Percentiles rank a stretch among this genome's conserved stretches.
Evolutionary conservation across 2,329 filamentous ascomycete species (phyloP).

Genomic region (Ceratocystis eucalypticola): DNA sequence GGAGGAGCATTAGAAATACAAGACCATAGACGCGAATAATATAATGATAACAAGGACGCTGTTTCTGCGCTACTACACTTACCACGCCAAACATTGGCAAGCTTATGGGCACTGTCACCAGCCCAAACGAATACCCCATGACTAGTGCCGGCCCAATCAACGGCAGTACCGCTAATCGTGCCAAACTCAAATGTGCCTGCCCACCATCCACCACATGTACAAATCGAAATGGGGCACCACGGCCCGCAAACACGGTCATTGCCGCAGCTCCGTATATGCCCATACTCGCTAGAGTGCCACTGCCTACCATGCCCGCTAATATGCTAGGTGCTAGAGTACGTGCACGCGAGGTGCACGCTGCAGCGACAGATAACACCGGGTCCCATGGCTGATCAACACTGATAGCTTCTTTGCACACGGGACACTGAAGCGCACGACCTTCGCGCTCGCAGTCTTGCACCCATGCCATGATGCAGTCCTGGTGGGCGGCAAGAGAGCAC

Average conservation of each 20-base stretch:
- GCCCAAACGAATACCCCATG: constrained; percentile 32
- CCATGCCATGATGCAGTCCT: constrained; percentile 81
- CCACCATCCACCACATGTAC: constrained; percentile 25
- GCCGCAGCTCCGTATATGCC: constrained; percentile 41
- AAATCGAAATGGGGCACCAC: constrained; percentile 32
- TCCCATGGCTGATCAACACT: constrained; percentile 62
- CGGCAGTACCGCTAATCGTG: constrained; percentile 28
- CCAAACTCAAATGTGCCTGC: constrained; percentile 18
- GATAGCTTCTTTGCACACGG: constrained; percentile 78
- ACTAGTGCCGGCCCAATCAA: constrained; percentile 36
- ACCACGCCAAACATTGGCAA: constrained; percentile 23
- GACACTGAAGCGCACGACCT: constrained; percentile 60
- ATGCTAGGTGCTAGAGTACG: constrained; percentile 45
- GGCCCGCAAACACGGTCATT: constrained; percentile 40
- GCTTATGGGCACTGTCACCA: constrained; percentile 31
- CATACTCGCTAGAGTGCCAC: constrained; percentile 38
- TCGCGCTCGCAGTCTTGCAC: constrained; percentile 71
- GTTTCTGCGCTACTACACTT: not conserved
- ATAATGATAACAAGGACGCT: not conserved
- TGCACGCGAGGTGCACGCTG: constrained; percentile 43
- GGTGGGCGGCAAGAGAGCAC: constrained; percentile 82
- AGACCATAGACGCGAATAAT: not conserved
- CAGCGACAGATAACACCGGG: constrained; percentile 52
- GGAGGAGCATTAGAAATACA: constrained; percentile 26
- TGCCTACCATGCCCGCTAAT: constrained; percentile 36